Percentiles rank a stretch among this genome's conserved stretches.
Conservation (phyloP, 108 stramenopile species). For the Cyclostephanos invisitatus region DNA sequence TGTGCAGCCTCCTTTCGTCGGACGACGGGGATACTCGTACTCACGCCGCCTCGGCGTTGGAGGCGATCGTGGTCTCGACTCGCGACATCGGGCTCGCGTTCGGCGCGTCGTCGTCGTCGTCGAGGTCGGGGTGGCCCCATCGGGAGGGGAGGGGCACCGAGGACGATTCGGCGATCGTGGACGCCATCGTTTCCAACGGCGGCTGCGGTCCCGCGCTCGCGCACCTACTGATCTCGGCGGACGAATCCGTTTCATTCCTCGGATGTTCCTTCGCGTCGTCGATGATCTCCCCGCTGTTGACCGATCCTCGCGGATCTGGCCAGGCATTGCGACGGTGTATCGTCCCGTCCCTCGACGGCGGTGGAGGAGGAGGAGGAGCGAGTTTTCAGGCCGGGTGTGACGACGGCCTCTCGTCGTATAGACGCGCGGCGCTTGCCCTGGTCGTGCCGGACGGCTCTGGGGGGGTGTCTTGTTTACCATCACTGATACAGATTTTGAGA, state of each 20-base stretch:
- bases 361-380: not conserved
- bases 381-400: conserved; percentile 10
- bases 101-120: conserved; percentile 2
- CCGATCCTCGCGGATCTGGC: conserved; percentile 49
- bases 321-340: conserved; percentile 23
- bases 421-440: conserved; percentile 76
- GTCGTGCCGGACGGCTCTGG: conserved; percentile 56
- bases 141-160: conserved; percentile 34
- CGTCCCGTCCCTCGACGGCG: too few relatives aligned
- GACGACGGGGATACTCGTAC: conserved; percentile 82
- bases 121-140: conserved; percentile 55
- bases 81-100: conserved; percentile 60
- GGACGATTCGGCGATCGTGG: conserved; percentile 68
- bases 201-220: conserved; percentile 72
- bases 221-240: conserved; percentile 72
- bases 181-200: conserved; percentile 71
- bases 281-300: conserved; percentile 65
- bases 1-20: conserved; percentile 66
- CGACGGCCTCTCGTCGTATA: conserved; percentile 49
- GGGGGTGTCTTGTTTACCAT: conserved; percentile 40
- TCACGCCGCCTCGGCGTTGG: conserved; percentile 74
- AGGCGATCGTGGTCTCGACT: conserved; percentile 61
- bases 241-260: conserved; percentile 74
- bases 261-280: conserved; percentile 69
- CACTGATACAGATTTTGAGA: conserved; percentile 37